Conservation (phyloP, 257 asterid species). For the Leonotis leonurus region DNA sequence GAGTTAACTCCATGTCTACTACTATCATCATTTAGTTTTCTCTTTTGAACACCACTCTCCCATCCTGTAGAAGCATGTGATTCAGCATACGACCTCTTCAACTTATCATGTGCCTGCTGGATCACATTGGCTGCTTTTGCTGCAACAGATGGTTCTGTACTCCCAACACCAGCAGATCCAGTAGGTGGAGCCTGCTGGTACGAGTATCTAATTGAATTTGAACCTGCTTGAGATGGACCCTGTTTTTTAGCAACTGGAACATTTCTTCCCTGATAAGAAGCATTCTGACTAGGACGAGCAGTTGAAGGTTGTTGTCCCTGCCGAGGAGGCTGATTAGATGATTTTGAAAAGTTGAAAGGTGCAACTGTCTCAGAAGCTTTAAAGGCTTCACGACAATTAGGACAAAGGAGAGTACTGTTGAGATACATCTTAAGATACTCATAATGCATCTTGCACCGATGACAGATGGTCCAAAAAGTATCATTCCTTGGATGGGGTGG, state of each 20-base stretch:
- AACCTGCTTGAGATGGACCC: conserved; percentile 23
- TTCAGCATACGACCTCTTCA: conserved; percentile 49
- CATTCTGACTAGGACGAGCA: conserved; percentile 12
- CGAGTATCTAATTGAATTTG: conserved; percentile 6
- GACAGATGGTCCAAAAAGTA: conserved; percentile 23
- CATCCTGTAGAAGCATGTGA: conserved; percentile 24
- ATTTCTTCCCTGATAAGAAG: conserved; percentile 23
- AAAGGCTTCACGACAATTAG: conserved; percentile 14
- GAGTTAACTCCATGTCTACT: conserved; percentile 22
- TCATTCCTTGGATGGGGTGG: conserved; percentile 1
- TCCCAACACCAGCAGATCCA: conserved; percentile 24
- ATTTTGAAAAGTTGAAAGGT: conserved; percentile 7
- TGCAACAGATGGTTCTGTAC: conserved; percentile 40
- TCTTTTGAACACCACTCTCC: conserved; percentile 31
- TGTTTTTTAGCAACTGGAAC: conserved; percentile 26
- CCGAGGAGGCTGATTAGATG: conserved; percentile 6
- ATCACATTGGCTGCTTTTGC: conserved; percentile 47
- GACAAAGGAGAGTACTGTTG: conserved; percentile 11
- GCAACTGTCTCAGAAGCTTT: conserved; percentile 13
- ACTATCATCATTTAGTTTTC: conserved; percentile 34
- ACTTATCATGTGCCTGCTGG: conserved; percentile 49
- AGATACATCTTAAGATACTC: conserved; percentile 9
- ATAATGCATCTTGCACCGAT: conserved; percentile 18
- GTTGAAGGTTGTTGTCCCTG: conserved; percentile 5
- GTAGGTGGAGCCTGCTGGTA: conserved; percentile 26